Conservation (phyloP, 345 rosid genomes). For the Physaria fendleri region DNA sequence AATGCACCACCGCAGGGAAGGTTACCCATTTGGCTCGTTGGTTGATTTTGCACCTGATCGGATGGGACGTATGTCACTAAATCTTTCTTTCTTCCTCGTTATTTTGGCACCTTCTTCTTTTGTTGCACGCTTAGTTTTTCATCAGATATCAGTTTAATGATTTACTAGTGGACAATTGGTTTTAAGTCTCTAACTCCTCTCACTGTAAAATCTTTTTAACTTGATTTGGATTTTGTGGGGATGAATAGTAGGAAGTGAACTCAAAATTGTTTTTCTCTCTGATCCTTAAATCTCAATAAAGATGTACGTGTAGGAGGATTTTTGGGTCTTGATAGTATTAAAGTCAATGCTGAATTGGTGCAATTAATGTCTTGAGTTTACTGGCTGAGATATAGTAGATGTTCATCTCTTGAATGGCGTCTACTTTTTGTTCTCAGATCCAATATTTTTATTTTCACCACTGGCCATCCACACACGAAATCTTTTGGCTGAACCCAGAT, state of each 20-base stretch:
- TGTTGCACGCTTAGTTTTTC: slow-evolving; percentile 1
- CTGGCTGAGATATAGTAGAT: no score
- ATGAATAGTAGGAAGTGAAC: not conserved
- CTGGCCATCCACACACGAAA: slow-evolving; percentile 93
- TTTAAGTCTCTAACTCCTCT: not conserved
- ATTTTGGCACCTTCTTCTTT: not conserved
- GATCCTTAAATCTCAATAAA: not conserved
- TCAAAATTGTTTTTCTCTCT: not conserved
- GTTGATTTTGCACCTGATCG: slow-evolving; percentile 94
- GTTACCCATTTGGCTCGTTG: slow-evolving; percentile 92
- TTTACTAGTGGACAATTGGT: slow-evolving; percentile 1
- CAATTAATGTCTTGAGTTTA: no score
- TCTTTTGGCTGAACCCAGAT: slow-evolving; percentile 80
- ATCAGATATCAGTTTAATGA: no score
- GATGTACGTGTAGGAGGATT: not conserved
- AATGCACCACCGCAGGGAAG: slow-evolving; percentile 97
- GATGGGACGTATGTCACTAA: slow-evolving; percentile 89
- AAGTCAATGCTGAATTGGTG: not conserved
- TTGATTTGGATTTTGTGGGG: slow-evolving; percentile 2
- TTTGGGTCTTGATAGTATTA: not conserved
- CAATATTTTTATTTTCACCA: slow-evolving; percentile 91
- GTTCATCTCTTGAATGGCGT: no score
- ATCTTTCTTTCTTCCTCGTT: no score
- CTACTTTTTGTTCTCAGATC: slow-evolving; percentile 47
- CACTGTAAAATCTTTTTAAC: not conserved